Conservation (phyloP, 805 yeast species). For the Nakazawaea wyomingensis region DNA sequence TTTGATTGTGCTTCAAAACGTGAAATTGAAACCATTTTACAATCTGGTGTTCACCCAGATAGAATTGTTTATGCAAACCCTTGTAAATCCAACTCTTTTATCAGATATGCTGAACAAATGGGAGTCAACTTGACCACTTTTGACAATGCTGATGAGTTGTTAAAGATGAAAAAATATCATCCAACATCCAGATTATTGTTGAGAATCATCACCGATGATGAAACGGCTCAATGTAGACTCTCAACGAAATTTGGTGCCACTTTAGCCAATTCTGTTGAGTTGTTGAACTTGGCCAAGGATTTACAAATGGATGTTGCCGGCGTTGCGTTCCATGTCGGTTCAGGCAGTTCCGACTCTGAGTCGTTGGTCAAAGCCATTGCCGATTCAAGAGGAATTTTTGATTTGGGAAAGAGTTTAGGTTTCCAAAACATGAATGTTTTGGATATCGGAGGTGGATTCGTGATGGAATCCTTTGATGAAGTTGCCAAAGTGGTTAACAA, state of each 20-base stretch:
- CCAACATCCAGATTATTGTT: constrained; percentile 68
- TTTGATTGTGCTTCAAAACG: constrained; percentile 92
- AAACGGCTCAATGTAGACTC: constrained; percentile 77
- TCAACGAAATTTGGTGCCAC: constrained; percentile 88
- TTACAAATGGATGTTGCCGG: constrained; percentile 68
- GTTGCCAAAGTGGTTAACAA: constrained; percentile 52
- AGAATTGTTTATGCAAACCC: constrained; percentile 91
- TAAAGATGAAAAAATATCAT: constrained; percentile 62
- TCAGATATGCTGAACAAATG: constrained; percentile 59
- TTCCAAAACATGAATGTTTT: constrained; percentile 47
- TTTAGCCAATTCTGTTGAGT: constrained; percentile 41
- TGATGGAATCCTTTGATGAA: constrained; percentile 49
- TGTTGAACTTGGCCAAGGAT: constrained; percentile 58
- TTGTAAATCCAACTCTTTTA: constrained; percentile 79
- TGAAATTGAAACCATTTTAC: constrained; percentile 68
- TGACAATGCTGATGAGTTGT: constrained; percentile 81
- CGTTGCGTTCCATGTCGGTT: constrained; percentile 93
- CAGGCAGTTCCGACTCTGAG: constrained; percentile 75
- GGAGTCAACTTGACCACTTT: constrained; percentile 75
- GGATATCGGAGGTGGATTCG: constrained; percentile 95
- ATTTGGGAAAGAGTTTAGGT: constrained; percentile 44
- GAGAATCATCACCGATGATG: constrained; percentile 87
- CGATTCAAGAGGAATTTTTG: constrained; percentile 68
- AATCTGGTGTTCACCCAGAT: constrained; percentile 55
- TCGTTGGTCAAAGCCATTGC: constrained; percentile 65